Evolutionary conservation across 179 eudicot species (phyloP).

Genomic region (Monotropa hypopitys): DNA sequence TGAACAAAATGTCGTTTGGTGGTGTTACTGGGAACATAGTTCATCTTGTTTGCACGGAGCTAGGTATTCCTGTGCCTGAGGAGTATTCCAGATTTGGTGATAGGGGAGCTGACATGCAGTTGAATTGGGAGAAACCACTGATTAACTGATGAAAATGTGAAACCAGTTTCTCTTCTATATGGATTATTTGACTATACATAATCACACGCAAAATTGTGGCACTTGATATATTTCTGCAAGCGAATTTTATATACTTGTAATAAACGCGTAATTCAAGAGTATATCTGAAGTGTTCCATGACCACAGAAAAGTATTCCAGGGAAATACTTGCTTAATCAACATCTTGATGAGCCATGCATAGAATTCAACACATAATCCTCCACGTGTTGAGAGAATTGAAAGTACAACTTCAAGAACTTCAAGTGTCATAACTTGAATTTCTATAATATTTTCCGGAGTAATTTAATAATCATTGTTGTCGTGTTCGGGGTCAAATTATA

Average conservation of each 20-base stretch:
- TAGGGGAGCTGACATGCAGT: slow-evolving; percentile 14
- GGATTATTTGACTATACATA: neutral
- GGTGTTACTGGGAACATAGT: slow-evolving; percentile 53
- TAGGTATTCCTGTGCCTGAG: slow-evolving; percentile 55
- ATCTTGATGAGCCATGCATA: too few relatives aligned
- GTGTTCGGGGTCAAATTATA: too few relatives aligned
- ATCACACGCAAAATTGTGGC: neutral
- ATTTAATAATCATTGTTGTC: too few relatives aligned
- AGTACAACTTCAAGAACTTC: too few relatives aligned
- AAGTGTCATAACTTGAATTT: too few relatives aligned
- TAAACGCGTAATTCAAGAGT: too few relatives aligned
- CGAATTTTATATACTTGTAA: neutral
- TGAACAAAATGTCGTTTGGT: slow-evolving; percentile 83
- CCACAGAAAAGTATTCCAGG: too few relatives aligned
- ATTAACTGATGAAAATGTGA: slow-evolving; percentile 30
- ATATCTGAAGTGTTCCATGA: too few relatives aligned
- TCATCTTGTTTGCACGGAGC: slow-evolving; percentile 68
- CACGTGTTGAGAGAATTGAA: too few relatives aligned
- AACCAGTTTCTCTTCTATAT: neutral
- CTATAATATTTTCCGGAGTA: too few relatives aligned
- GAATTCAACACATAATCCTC: too few relatives aligned
- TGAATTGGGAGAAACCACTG: slow-evolving; percentile 32
- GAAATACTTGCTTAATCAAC: too few relatives aligned
- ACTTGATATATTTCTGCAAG: neutral
- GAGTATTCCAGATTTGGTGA: slow-evolving; percentile 29